These are phyloP conservation scores for Adansonia madagascariensis DNA, from an alignment of 441 rosid species.

Conservation along the genomic window DNA sequence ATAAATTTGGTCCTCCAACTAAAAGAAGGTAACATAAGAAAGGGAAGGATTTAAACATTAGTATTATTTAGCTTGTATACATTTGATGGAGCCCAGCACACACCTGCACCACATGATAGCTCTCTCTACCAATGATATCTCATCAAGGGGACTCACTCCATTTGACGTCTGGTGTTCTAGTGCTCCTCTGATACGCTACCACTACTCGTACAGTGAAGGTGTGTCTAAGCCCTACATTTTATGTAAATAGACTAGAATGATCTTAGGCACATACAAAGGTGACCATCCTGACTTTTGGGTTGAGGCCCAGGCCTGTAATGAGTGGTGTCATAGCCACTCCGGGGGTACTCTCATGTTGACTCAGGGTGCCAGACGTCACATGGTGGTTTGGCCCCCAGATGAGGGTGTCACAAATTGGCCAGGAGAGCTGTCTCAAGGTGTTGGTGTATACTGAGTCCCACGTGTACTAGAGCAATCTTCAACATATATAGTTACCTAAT, in stretches of 20 bases:
- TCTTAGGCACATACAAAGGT: not conserved
- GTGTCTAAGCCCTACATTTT: not conserved
- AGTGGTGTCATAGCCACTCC: not conserved
- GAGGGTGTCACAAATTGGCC: not conserved
- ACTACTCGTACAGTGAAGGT: not conserved
- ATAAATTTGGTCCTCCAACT: constrained; percentile 12
- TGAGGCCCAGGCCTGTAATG: not conserved
- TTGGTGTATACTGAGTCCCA: not conserved
- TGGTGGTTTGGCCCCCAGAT: not conserved
- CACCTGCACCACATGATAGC: not conserved
- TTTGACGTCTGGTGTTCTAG: no score
- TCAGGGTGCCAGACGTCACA: not conserved
- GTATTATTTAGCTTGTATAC: not conserved
- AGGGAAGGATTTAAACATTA: not conserved
- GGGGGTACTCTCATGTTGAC: not conserved
- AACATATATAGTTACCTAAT: not conserved
- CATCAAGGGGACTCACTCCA: not conserved
- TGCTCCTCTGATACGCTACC: not conserved
- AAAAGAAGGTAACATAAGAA: not conserved
- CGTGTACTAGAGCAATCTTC: not conserved
- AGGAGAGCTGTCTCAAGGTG: not conserved
- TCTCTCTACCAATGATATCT: not conserved
- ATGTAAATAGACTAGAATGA: not conserved
- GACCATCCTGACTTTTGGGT: not conserved
- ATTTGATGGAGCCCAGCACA: not conserved